Conservation (phyloP, 495 filamentous ascomycete species). For the Collariella sp. region DNA sequence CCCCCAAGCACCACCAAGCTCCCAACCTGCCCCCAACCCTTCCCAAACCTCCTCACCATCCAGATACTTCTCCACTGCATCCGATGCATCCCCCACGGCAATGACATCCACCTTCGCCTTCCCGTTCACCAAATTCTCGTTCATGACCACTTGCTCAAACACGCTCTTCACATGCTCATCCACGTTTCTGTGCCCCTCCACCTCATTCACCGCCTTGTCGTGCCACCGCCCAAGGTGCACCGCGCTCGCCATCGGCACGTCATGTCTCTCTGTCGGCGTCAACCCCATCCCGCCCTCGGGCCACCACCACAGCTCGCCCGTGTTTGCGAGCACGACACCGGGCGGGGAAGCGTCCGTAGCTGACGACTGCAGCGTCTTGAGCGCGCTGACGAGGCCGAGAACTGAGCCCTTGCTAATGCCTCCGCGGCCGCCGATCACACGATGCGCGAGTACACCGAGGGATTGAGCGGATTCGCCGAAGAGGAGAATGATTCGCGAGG, state of each 20-base stretch:
- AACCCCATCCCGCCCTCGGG: constrained; percentile 48
- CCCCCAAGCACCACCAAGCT: constrained; percentile 37
- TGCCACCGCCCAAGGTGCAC: constrained; percentile 38
- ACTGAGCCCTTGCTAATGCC: constrained; percentile 60
- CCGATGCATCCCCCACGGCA: constrained; percentile 50
- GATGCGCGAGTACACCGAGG: constrained; percentile 65
- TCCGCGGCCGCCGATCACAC: constrained; percentile 46
- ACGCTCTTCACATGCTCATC: constrained; percentile 53
- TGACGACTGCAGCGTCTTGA: constrained; percentile 32
- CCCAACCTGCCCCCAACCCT: constrained; percentile 30
- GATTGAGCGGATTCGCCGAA: constrained; percentile 64
- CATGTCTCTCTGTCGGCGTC: constrained; percentile 43
- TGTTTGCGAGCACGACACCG: constrained; percentile 61
- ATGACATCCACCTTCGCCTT: constrained; percentile 55
- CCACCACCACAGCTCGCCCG: constrained; percentile 63
- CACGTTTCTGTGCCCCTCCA: constrained; percentile 45
- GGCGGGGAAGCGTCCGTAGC: constrained; percentile 26
- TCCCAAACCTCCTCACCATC: constrained; percentile 43
- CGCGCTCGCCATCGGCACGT: constrained; percentile 46
- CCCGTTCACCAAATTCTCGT: constrained; percentile 27
- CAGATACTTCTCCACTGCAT: constrained; percentile 47
- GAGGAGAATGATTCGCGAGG: constrained; percentile 59
- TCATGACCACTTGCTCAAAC: constrained; percentile 51
- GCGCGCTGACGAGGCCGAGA: constrained; percentile 49
- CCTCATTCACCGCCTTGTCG: constrained; percentile 42